Percentiles rank a stretch among this genome's conserved stretches.
phyloP scores from a whole-genome alignment of 495 filamentous ascomycete species.

The Trichoderma virens region DNA sequence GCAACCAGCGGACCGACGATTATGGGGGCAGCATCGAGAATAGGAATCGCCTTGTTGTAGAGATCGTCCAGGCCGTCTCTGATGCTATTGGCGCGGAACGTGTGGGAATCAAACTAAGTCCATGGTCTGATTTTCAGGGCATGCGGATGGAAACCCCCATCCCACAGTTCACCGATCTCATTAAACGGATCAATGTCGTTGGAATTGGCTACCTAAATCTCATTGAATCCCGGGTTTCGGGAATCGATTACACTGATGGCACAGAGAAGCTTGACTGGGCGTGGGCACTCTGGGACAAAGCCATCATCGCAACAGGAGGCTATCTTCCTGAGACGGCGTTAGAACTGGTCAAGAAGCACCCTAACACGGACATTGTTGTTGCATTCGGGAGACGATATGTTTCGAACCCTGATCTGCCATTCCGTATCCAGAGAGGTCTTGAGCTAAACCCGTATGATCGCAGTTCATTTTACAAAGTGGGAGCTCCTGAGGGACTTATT shows the following conservation, averaged over 20 bases:
- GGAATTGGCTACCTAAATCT: constrained; percentile 60
- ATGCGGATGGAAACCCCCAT: constrained; percentile 60
- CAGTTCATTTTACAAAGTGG: constrained; percentile 45
- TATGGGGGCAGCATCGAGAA: constrained; percentile 69
- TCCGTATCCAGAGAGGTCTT: constrained; percentile 46
- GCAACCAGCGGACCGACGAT: constrained; percentile 54
- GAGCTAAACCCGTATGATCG: constrained; percentile 45
- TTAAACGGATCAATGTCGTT: constrained; percentile 44
- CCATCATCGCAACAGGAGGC: constrained; percentile 23
- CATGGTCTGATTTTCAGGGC: constrained; percentile 57
- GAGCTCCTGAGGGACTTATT: constrained; percentile 47
- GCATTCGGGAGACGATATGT: constrained; percentile 56
- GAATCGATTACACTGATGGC: neutral
- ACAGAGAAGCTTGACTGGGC: constrained; percentile 18
- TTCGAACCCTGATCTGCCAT: constrained; percentile 60
- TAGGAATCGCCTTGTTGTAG: constrained; percentile 56
- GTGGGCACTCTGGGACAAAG: constrained; percentile 20
- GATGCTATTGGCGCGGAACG: constrained; percentile 56
- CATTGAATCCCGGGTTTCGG: constrained; percentile 42
- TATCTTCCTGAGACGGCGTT: constrained; percentile 24
- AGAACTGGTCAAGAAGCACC: constrained; percentile 42
- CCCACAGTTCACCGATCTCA: constrained; percentile 54
- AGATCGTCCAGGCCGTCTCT: constrained; percentile 54
- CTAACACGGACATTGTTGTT: constrained; percentile 38
- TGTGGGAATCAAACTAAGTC: constrained; percentile 56